phyloP scores from a whole-genome alignment of 345 rosid species.

The Gossypium bickii region DNA sequence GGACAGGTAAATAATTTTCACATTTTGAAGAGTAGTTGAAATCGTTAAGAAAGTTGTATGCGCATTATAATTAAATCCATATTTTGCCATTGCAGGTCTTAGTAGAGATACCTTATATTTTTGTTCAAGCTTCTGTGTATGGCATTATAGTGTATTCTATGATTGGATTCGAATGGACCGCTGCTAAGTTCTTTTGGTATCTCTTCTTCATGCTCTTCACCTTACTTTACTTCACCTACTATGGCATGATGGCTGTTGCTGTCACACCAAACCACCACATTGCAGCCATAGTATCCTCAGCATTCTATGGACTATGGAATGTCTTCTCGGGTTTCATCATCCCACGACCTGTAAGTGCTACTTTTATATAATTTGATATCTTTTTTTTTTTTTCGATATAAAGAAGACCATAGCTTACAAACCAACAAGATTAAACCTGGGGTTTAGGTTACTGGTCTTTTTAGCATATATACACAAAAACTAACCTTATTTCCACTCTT shows the following conservation, averaged over 20 bases:
- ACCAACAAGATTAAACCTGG: not conserved
- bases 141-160: conserved; percentile 53
- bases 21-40: not conserved
- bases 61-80: not conserved
- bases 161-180: conserved; percentile 61
- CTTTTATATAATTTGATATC: not conserved
- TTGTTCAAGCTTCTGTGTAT: conserved; percentile 43
- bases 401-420: no score
- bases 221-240: conserved; percentile 58
- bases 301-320: conserved; percentile 53
- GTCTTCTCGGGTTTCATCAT: conserved; percentile 60
- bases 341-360: conserved; percentile 46
- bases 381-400: no score
- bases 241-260: conserved; percentile 70
- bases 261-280: conserved; percentile 64
- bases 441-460: not conserved
- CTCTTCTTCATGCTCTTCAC: conserved; percentile 57
- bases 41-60: not conserved
- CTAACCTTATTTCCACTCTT: not conserved
- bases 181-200: conserved; percentile 57
- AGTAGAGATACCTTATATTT: conserved; percentile 54
- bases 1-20: conserved; percentile 34
- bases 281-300: conserved; percentile 46
- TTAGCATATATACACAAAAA: not conserved
- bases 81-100: conserved; percentile 35